phyloP scores from a whole-genome alignment of 164 flowering plant species.

The Echeveria elegans region DNA sequence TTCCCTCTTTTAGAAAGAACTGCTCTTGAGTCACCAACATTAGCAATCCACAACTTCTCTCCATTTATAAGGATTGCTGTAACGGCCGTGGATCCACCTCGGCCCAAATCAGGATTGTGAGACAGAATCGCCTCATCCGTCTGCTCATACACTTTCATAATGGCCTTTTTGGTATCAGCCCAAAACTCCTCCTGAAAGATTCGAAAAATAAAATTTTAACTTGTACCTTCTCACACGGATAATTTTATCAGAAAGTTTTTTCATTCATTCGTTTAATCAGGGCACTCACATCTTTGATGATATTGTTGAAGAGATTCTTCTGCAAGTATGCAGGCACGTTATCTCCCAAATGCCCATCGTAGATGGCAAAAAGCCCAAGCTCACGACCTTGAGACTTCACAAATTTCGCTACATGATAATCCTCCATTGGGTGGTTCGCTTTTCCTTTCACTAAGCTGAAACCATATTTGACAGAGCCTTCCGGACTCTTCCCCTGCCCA shows the following conservation, averaged over 20 bases:
- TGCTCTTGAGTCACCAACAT: conserved; percentile 88
- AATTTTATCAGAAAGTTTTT: not conserved
- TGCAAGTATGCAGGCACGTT: conserved; percentile 75
- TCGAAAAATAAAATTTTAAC: not conserved
- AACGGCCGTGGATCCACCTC: conserved; percentile 88
- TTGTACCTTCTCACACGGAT: not conserved
- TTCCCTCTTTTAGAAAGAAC: conserved; percentile 60
- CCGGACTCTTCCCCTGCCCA: conserved; percentile 62
- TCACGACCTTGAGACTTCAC: conserved; percentile 42
- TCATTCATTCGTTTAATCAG: not conserved
- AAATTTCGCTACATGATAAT: conserved; percentile 77
- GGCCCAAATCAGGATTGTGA: conserved; percentile 62
- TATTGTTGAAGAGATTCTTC: conserved; percentile 63
- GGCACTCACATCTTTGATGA: conserved; percentile 55
- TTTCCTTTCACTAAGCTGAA: conserved; percentile 72
- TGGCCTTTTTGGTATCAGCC: conserved; percentile 49
- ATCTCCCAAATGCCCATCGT: conserved; percentile 83
- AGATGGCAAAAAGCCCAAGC: conserved; percentile 80
- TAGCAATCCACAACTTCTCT: conserved; percentile 64
- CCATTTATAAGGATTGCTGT: conserved; percentile 68
- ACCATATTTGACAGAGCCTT: conserved; percentile 52
- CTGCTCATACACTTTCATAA: conserved; percentile 65
- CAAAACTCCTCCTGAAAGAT: conserved; percentile 62
- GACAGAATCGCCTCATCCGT: conserved; percentile 77
- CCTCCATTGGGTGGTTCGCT: conserved; percentile 93